Conservation (phyloP, 139 green algal species). For the Chlorella sp. region DNA sequence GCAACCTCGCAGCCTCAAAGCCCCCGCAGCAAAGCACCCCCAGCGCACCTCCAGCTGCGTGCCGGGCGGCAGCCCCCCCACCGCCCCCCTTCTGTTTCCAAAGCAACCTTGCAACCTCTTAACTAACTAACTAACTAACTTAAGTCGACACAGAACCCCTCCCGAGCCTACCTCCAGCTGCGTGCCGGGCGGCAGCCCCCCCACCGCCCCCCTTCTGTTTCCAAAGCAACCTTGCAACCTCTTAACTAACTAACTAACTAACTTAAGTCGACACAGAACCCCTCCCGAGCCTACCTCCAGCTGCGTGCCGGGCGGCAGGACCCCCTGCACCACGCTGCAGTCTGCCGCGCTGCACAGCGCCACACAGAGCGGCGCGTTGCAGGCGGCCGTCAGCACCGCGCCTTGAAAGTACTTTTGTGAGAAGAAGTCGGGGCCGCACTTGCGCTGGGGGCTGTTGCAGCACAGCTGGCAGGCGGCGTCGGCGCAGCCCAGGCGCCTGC, state of each 20-base stretch:
- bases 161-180: neutral
- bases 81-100: no score
- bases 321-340: neutral
- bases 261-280: no score
- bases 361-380: conserved; percentile 9
- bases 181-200: neutral
- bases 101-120: no score
- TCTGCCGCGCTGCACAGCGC: neutral
- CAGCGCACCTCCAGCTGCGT: conserved; percentile 2
- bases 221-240: no score
- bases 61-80: neutral
- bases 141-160: no score
- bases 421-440: neutral
- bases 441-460: conserved; percentile 14
- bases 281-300: neutral
- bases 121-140: no score
- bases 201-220: no score
- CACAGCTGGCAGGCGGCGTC: neutral
- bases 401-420: conserved; percentile 9
- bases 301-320: neutral
- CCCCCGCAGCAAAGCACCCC: neutral
- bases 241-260: no score
- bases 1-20: neutral
- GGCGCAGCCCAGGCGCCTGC: conserved; percentile 15
- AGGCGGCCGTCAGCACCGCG: neutral